These are phyloP conservation scores for Sisymbrium irio DNA, from an alignment of 345 rosid genomes.

Conservation along the genomic window DNA sequence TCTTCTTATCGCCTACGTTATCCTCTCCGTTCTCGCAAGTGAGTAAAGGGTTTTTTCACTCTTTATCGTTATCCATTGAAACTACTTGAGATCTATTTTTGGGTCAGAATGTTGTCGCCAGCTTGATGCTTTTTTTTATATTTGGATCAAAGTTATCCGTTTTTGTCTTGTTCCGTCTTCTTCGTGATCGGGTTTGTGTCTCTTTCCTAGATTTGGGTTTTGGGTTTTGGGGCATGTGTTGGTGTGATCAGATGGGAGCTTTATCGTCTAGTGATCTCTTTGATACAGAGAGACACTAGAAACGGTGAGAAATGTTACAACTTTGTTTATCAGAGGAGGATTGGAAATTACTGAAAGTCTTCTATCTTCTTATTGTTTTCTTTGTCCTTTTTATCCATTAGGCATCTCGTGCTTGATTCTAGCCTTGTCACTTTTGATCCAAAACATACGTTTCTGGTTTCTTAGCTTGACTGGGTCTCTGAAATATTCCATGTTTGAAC, in stretches of 20 bases:
- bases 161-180: background rate
- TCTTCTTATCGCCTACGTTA: constrained; percentile 27
- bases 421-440: background rate
- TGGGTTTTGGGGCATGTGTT: background rate
- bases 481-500: background rate
- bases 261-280: constrained; percentile 12
- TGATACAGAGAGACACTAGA: background rate
- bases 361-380: background rate
- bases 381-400: background rate
- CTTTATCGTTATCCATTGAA: background rate
- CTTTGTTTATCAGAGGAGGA: background rate
- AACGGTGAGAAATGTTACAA: background rate
- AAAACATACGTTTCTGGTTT: background rate
- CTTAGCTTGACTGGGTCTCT: background rate
- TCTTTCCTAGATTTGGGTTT: constrained; percentile 31
- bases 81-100: constrained; percentile 23
- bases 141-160: background rate
- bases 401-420: background rate
- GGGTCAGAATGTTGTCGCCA: constrained; percentile 8
- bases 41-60: constrained; percentile 2
- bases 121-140: background rate
- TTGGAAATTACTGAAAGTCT: background rate
- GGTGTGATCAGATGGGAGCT: constrained; percentile 19
- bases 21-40: constrained; percentile 36
- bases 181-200: constrained; percentile 27